Base-by-base conservation (phyloP, 139 green algal genomes). In the Chlamydomonas asymmetrica region DNA sequence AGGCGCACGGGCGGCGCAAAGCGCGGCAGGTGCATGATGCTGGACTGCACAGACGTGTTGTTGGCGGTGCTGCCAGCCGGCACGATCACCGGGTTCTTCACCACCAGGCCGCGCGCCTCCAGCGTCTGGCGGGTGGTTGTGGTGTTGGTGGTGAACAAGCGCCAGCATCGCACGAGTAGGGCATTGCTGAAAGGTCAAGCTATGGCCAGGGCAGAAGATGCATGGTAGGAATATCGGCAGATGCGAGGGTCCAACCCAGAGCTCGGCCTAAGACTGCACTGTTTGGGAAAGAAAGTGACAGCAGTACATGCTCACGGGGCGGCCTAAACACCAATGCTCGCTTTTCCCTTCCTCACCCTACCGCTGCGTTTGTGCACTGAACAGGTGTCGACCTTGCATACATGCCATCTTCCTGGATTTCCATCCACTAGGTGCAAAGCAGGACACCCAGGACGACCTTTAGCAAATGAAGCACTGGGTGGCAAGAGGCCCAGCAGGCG, bases 11-110 rank as follows among this genome's bases (percentile, higher is more conserved):
- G 52, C 5, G 85, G 85, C n/a, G 80, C 74, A 64, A 83, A 91
- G 41, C 76, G 71, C 5, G 56, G 35, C n/a, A 89, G 80, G 77
- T 91, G 85, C 69, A 91, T 49, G 67, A 91, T 50, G 65, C 80
- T 87, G n/a, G 69, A 67, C 8, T 82, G 31, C 31, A 59, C 39
- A 50, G 18, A 37, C 27, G 32, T 40, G 29, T 50, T 35, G 48
- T 38, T 59, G 50, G 65, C 57, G 43, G 54, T 34, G 66, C 25
- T 59, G 40, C 43, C 57, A 25, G 22, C 25, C 27, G 70, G 64
- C 32, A 75, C 39, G 38, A 86, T 77, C 27, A 86, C 67, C 3
- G 86, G 73, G 52, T 82, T 84, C 69, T 84, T 85, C 25, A 80
- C 69, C 25, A 91, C 67, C 45, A 90, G 77, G 23, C 82, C 76